These are phyloP conservation scores for Neofusicoccum sp. DNA, from an alignment of 2,329 filamentous ascomycete genomes.

Conservation along the genomic window DNA sequence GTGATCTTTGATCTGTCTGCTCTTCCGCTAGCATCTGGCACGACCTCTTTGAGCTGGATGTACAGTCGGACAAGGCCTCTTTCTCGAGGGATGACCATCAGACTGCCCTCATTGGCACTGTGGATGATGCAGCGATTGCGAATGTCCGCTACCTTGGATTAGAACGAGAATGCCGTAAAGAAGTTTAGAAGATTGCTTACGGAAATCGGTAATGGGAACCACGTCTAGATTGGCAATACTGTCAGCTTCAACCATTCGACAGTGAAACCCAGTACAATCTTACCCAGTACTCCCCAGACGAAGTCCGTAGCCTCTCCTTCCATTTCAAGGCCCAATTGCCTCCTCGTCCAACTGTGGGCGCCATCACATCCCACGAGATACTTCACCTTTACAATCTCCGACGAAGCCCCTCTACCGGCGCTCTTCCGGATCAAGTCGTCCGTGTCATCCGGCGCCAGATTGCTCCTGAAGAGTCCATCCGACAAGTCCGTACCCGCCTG, in stretches of 20 bases:
- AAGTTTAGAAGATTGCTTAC: constrained; percentile 30
- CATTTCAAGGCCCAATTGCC: constrained; percentile 59
- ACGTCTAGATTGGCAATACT: constrained; percentile 43
- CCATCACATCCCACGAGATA: constrained; percentile 72
- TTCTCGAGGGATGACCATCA: constrained; percentile 69
- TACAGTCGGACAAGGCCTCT: constrained; percentile 65
- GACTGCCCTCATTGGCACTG: constrained; percentile 56
- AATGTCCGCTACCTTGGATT: constrained; percentile 50
- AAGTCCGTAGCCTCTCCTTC: constrained; percentile 59
- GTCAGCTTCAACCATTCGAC: constrained; percentile 26
- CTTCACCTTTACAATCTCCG: constrained; percentile 56
- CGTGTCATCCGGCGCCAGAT: constrained; percentile 60
- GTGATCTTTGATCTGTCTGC: constrained; percentile 65
- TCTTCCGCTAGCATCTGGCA: constrained; percentile 46
- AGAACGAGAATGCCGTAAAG: constrained; percentile 1
- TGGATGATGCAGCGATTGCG: constrained; percentile 62
- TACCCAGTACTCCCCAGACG: constrained; percentile 56
- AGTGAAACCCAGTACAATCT: not conserved
- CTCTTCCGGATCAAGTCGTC: constrained; percentile 53
- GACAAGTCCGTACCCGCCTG: constrained; percentile 33
- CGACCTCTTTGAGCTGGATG: constrained; percentile 61
- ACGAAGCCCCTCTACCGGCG: constrained; percentile 36
- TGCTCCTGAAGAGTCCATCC: constrained; percentile 64
- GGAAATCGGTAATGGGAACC: constrained; percentile 59
- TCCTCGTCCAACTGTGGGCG: constrained; percentile 66